Evolutionary conservation across 2,329 filamentous ascomycete species (phyloP).

Genomic region (Helminthosporium solani): DNA sequence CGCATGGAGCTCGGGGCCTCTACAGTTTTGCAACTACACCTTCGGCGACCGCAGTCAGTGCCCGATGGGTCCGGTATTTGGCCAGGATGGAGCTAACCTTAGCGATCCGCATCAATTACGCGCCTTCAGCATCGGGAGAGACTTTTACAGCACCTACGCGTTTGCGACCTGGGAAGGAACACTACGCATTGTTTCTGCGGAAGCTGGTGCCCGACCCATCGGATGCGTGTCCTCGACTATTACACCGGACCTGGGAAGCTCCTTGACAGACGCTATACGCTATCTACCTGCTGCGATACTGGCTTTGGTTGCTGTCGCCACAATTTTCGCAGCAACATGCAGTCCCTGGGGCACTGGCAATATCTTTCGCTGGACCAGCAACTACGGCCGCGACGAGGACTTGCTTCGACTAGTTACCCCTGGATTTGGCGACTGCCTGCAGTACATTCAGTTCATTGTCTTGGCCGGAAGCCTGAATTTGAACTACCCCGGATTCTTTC

Average conservation of each 20-base stretch:
- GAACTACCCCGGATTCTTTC: slow-evolving; percentile 90
- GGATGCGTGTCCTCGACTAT: slow-evolving; percentile 80
- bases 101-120: slow-evolving; percentile 60
- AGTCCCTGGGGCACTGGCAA: slow-evolving; percentile 94
- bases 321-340: slow-evolving; percentile 78
- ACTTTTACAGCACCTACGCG: slow-evolving; percentile 79
- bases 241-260: slow-evolving; percentile 75
- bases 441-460: slow-evolving; percentile 92
- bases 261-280: slow-evolving; percentile 67
- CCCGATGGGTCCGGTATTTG: slow-evolving; percentile 73
- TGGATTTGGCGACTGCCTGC: slow-evolving; percentile 92
- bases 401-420: slow-evolving; percentile 88
- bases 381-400: slow-evolving; percentile 93
- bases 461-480: slow-evolving; percentile 85
- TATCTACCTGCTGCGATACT: slow-evolving; percentile 79
- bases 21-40: slow-evolving; percentile 64
- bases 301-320: slow-evolving; percentile 76
- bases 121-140: slow-evolving; percentile 70
- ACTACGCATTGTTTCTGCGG: slow-evolving; percentile 73
- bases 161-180: slow-evolving; percentile 80
- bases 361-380: slow-evolving; percentile 94
- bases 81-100: slow-evolving; percentile 44
- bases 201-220: slow-evolving; percentile 62
- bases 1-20: slow-evolving; percentile 57
- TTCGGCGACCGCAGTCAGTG: slow-evolving; percentile 60